Evolutionary conservation across 1,284 basidiomycete genomes (phyloP), one percentile per base, ranked within the genome.

Genomic region (Puccinia hordei): DNA sequence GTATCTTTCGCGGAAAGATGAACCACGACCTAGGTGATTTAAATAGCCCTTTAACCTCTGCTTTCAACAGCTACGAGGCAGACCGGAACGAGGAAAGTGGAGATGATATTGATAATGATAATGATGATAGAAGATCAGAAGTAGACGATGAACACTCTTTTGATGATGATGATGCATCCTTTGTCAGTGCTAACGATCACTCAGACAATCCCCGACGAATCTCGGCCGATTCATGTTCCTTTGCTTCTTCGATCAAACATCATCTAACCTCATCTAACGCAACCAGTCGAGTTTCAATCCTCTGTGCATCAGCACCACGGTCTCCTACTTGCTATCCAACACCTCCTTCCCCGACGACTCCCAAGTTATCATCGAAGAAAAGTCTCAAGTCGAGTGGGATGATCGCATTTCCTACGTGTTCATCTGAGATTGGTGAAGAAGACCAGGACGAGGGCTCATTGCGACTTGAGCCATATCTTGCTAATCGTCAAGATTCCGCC

Each of bases 71-170:
- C 35, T 22, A 59, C 17, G 66, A 72, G 22, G 49, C 35, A 10
- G 66, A 71, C 10, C 2, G 57, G 10, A 53, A 79, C 27, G 24
- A 82, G 73, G 13, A 82, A 2, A 71, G 68, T 82, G 15, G 82
- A 82, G 71, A 81, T 82, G 38, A 84, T 83, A 49, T 81, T 38
- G 38, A 80, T 76, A 59, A 74, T 19, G 51, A 75, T 83, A 1
- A 78, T 83, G n/a, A 82, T 83, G 33, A 84, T 83, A 81, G 84
- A 84, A 84, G 83, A 84, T 55, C 57, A 12, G 38, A 12, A 41
- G 38, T 41, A 17, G 27, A 33, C 13, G 46, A 38, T 65, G 73
- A 19, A 10, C 10, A 33, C 12, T 77, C 65, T 24, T 53, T n/a
- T 12, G 12, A 30, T 35, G 74, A 77, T 77, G 74, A 77, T 38